Percentiles rank a stretch among this genome's conserved stretches.
Evolutionary conservation across 176 grass and related monocot species (phyloP).

Genomic region (Musa schizocarpa): DNA sequence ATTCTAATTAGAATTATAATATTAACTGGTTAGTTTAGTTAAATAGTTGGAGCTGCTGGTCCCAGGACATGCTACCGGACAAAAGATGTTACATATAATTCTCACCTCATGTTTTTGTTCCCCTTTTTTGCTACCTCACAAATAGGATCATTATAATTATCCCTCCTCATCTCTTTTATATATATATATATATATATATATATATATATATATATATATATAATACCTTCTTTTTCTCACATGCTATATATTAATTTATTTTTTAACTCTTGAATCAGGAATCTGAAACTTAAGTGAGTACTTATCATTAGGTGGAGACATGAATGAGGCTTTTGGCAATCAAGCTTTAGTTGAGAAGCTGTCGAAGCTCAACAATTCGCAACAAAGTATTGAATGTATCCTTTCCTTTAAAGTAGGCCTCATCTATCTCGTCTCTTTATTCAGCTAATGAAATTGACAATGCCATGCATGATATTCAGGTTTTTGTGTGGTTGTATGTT

Average conservation of each 20-base stretch:
- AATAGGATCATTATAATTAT: too few relatives aligned
- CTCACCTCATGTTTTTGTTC: too few relatives aligned
- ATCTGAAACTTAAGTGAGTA: conserved; percentile 15
- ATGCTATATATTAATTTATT: neutral
- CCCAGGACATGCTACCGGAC: too few relatives aligned
- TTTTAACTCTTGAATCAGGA: conserved; percentile 19
- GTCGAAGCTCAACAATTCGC: conserved; percentile 72
- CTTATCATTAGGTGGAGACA: conserved; percentile 15
- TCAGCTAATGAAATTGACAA: neutral
- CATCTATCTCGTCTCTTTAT: conserved; percentile 3
- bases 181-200: too few relatives aligned
- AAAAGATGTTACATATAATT: too few relatives aligned
- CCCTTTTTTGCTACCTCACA: too few relatives aligned
- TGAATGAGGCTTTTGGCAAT: conserved; percentile 60
- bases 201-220: too few relatives aligned
- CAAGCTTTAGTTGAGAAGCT: conserved; percentile 75
- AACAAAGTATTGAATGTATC: conserved; percentile 93
- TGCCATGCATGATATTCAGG: neutral
- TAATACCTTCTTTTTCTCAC: neutral
- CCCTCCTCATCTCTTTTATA: neutral
- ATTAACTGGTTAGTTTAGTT: too few relatives aligned
- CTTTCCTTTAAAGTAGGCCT: conserved; percentile 29
- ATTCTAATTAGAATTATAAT: too few relatives aligned
- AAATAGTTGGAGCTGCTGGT: too few relatives aligned
- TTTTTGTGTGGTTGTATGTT: neutral